These are phyloP conservation scores for Magnusiomyces fungicola DNA, from an alignment of 1,139 yeast genomes.

Conservation along the genomic window DNA sequence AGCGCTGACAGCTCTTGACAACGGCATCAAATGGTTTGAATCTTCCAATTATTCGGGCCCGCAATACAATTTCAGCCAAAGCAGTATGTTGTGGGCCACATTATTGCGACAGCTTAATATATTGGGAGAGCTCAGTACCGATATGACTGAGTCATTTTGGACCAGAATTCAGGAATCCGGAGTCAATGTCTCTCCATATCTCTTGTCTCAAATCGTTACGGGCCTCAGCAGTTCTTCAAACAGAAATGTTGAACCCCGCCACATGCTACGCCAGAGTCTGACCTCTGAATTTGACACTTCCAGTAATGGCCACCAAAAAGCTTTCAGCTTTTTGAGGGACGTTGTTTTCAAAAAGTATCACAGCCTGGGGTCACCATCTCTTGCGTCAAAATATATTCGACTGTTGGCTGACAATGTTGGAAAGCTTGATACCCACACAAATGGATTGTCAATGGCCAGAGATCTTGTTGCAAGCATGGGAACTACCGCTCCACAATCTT, in stretches of 20 bases:
- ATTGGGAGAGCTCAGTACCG: not conserved
- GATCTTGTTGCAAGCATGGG: not conserved
- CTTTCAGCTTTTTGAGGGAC: not conserved
- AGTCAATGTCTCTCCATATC: not conserved
- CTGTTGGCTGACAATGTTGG: constrained; percentile 8
- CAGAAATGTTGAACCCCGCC: no score
- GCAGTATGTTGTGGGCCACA: not conserved
- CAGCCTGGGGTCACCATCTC: constrained; percentile 10
- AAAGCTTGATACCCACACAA: not conserved
- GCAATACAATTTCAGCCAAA: not conserved
- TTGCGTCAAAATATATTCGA: constrained; percentile 11
- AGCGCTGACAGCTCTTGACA: constrained; percentile 10
- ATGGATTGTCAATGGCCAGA: not conserved
- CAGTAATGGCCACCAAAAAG: no score
- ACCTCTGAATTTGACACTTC: no score
- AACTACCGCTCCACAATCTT: not conserved
- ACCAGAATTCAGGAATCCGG: not conserved
- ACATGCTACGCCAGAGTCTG: no score
- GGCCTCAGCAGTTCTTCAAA: not conserved
- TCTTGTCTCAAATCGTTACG: not conserved
- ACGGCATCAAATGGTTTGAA: constrained; percentile 4
- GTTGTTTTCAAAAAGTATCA: constrained; percentile 18
- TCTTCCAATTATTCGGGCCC: not conserved
- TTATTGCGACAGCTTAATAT: not conserved
- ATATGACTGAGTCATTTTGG: not conserved